Evolutionary conservation across 2,329 filamentous ascomycete genomes (phyloP), one percentile per base, ranked within the genome.

Genomic region (Xylaria digitata): DNA sequence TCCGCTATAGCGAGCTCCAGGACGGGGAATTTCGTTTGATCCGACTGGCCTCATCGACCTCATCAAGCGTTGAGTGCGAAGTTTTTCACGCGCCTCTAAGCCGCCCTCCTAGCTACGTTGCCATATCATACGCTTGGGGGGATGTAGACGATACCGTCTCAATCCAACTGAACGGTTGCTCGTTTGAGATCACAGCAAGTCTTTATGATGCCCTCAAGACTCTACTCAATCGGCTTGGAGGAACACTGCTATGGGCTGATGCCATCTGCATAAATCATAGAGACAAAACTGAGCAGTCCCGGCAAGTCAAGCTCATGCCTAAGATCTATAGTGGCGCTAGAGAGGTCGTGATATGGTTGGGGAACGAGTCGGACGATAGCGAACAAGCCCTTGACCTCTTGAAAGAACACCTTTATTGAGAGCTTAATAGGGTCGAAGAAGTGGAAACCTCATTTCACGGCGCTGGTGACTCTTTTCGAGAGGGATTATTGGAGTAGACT

Each of bases 211-310:
- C 45, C 45, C 45, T 48, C 45, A 23, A 26, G 45, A 26, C 45
- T 26, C 45, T 48, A 7, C 45, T 26, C 45, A 48, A 48, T 9
- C 19, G 45, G 21, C 45, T 7, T 26, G 19, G 21, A 13, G 21
- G 21, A 8, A 19, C 45, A 3, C 21, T 48, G 9, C 21, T 48
- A 26, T 48, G 45, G 45, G 45, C 45, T 15, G 45, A 48, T 13
- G 45, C 43, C 17, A 46, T 46, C 19, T 46, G 43, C n/a, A 46
- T 46, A 46, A 46, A 46, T 19, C 43, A 46, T 26, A 48, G 45
- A 48, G 45, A 48, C 9, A 48, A 19, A 21, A 48, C 45, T 2
- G 45, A 48, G 13, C 45, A 48, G 45, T 48, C 45, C 19, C 45
- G 26, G 45, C 45, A 48, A 19, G 45, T 48, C 19, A 48, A 48